Percentiles rank a stretch among this genome's conserved stretches.
Evolutionary conservation across 192 early-diverging fungal species (phyloP).

Genomic region (Cladochytrium replicatum): DNA sequence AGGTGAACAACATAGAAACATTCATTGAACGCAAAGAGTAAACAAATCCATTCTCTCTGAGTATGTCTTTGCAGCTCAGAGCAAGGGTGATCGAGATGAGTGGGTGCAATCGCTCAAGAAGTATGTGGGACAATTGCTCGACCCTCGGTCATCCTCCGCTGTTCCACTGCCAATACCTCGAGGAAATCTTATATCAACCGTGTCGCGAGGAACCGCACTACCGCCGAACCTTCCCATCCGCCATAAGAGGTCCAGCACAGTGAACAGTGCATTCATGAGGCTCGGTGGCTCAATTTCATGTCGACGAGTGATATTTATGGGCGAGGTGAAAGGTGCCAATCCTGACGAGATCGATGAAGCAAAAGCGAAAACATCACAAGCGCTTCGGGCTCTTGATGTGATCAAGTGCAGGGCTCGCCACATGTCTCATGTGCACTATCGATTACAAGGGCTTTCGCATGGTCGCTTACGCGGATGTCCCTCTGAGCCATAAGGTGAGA

Average conservation of each 20-base stretch:
- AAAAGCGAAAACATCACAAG: conserved; percentile 21
- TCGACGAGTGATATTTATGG: no score
- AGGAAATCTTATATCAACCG: no score
- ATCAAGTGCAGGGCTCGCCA: conserved; percentile 27
- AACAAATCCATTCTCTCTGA: conserved; percentile 3
- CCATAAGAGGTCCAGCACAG: background rate
- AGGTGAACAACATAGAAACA: no score
- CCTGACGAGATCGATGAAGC: conserved; percentile 22
- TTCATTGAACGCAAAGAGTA: no score
- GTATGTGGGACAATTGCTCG: no score
- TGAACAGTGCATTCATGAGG: no score
- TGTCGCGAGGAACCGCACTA: conserved; percentile 7
- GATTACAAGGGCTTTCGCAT: conserved; percentile 53
- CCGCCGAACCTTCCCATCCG: background rate
- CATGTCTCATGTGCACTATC: conserved; percentile 35
- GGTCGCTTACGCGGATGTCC: conserved; percentile 38
- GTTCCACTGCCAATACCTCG: no score
- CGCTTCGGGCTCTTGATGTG: conserved; percentile 33
- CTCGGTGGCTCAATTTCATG: no score
- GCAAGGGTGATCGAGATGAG: conserved; percentile 29
- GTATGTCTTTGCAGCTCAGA: conserved; percentile 41
- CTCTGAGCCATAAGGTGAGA: conserved; percentile 21
- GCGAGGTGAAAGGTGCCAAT: conserved; percentile 26
- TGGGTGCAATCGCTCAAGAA: conserved; percentile 34
- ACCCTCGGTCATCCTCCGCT: no score